Evolutionary conservation across 2,329 filamentous ascomycete species (phyloP).

Genomic region (Neocatenulostroma microsporum): DNA sequence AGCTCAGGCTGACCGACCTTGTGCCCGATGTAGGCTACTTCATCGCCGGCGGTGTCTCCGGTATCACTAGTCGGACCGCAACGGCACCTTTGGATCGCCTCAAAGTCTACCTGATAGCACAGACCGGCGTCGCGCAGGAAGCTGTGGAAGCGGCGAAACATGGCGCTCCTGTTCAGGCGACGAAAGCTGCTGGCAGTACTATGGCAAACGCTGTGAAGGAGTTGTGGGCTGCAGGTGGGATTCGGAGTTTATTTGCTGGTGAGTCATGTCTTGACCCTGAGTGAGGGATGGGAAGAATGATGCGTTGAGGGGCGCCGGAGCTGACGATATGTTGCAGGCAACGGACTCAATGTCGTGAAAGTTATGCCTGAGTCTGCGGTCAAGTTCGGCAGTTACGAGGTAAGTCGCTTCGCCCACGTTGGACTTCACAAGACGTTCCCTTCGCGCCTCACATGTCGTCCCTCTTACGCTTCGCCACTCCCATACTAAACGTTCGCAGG

Average conservation of each 20-base stretch:
- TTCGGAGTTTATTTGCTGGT: conserved; percentile 91
- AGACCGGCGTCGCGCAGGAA: conserved; percentile 58
- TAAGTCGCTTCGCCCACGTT: conserved; percentile 30
- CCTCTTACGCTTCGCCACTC: too few relatives aligned
- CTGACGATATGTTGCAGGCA: conserved; percentile 51
- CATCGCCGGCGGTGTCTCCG: conserved; percentile 86
- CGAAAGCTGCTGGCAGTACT: conserved; percentile 59
- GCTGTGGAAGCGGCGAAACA: conserved; percentile 60
- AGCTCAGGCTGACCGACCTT: conserved; percentile 48
- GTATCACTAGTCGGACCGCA: conserved; percentile 87
- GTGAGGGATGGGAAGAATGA: too few relatives aligned
- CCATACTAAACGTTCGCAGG: conserved; percentile 36
- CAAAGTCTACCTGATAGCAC: conserved; percentile 95
- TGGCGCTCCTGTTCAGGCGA: conserved; percentile 57
- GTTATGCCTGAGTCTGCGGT: conserved; percentile 99
- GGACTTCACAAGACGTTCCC: not conserved
- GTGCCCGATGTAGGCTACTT: conserved; percentile 94
- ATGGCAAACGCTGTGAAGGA: conserved; percentile 66
- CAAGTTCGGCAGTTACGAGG: conserved; percentile 95
- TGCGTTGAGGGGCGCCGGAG: not conserved
- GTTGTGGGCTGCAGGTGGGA: conserved; percentile 76
- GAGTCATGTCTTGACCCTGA: conserved; percentile 27
- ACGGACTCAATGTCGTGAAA: conserved; percentile 92
- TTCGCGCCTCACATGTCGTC: too few relatives aligned
- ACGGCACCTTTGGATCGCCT: conserved; percentile 94